Evolutionary conservation across 2,329 filamentous ascomycete genomes (phyloP).

Genomic region (Tolypocladium ovalisporum): DNA sequence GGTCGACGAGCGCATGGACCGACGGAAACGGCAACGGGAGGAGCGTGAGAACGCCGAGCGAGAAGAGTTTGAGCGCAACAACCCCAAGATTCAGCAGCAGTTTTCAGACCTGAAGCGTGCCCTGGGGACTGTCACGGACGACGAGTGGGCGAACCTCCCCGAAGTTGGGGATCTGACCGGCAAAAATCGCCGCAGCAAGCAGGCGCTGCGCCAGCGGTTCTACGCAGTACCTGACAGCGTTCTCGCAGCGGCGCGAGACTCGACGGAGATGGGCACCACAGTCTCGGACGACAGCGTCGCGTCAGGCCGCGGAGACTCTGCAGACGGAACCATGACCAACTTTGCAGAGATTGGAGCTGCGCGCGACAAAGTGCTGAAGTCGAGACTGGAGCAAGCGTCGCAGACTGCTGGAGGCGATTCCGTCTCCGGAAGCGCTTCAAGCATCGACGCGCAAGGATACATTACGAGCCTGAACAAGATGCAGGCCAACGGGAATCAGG

Average conservation of each 20-base stretch:
- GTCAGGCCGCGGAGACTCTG: conserved; percentile 25
- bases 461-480: conserved; percentile 83
- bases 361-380: conserved; percentile 88
- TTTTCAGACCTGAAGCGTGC: conserved; percentile 93
- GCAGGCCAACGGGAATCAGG: conserved; percentile 66
- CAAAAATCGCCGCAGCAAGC: conserved; percentile 77
- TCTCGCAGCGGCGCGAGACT: conserved; percentile 72
- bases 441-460: conserved; percentile 90
- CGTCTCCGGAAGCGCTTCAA: conserved; percentile 70
- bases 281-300: conserved; percentile 67
- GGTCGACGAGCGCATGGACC: conserved; percentile 95
- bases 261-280: conserved; percentile 74
- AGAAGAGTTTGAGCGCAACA: conserved; percentile 93
- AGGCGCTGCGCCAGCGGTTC: conserved; percentile 73
- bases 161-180: conserved; percentile 96
- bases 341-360: conserved; percentile 96
- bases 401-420: conserved; percentile 55
- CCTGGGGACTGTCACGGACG: conserved; percentile 77
- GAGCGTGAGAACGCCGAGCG: conserved; percentile 81
- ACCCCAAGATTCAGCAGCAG: conserved; percentile 96
- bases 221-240: conserved; percentile 97
- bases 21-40: conserved; percentile 86
- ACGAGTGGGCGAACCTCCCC: conserved; percentile 91
- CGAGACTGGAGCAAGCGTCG: conserved; percentile 84
- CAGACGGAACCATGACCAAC: conserved; percentile 91